Evolutionary conservation across 2,329 filamentous ascomycete species (phyloP).

Genomic region (Cryphonectria japonica): DNA sequence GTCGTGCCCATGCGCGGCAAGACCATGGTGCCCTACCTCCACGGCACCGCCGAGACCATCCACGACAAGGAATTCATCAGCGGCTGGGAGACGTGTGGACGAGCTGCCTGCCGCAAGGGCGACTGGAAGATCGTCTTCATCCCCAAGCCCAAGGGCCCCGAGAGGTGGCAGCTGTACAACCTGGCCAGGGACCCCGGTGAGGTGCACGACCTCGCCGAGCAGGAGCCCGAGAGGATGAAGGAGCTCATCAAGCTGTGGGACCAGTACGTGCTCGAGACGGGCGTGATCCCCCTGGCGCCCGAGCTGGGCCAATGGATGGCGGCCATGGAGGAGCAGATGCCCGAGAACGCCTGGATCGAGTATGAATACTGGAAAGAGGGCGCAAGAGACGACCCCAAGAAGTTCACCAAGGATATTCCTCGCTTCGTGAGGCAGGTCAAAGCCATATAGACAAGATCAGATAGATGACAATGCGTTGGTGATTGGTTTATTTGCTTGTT

Average conservation of each 20-base stretch:
- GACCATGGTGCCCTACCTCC: slow-evolving; percentile 40
- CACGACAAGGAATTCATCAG: slow-evolving; percentile 43
- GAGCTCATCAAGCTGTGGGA: slow-evolving; percentile 42
- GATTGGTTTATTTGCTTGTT: neutral
- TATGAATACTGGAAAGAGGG: slow-evolving; percentile 63
- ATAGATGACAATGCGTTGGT: neutral
- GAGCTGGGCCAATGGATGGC: slow-evolving; percentile 62
- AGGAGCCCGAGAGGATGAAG: slow-evolving; percentile 38
- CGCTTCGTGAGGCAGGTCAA: slow-evolving; percentile 29
- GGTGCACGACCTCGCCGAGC: slow-evolving; percentile 42
- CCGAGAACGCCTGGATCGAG: slow-evolving; percentile 68
- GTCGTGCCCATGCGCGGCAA: slow-evolving; percentile 41
- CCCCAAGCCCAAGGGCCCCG: slow-evolving; percentile 51
- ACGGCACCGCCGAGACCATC: slow-evolving; percentile 35
- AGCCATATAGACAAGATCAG: slow-evolving; percentile 21
- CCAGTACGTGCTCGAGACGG: slow-evolving; percentile 54
- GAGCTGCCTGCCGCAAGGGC: slow-evolving; percentile 41
- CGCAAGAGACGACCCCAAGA: slow-evolving; percentile 48
- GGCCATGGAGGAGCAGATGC: slow-evolving; percentile 67
- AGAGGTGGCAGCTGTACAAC: slow-evolving; percentile 55
- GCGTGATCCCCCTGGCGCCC: slow-evolving; percentile 62
- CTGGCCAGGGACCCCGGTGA: slow-evolving; percentile 50
- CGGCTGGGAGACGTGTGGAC: slow-evolving; percentile 43
- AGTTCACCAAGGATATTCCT: slow-evolving; percentile 40
- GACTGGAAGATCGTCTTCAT: slow-evolving; percentile 50